Base-by-base conservation (phyloP, 2,329 filamentous ascomycete genomes). In the Fusarium clavum region DNA sequence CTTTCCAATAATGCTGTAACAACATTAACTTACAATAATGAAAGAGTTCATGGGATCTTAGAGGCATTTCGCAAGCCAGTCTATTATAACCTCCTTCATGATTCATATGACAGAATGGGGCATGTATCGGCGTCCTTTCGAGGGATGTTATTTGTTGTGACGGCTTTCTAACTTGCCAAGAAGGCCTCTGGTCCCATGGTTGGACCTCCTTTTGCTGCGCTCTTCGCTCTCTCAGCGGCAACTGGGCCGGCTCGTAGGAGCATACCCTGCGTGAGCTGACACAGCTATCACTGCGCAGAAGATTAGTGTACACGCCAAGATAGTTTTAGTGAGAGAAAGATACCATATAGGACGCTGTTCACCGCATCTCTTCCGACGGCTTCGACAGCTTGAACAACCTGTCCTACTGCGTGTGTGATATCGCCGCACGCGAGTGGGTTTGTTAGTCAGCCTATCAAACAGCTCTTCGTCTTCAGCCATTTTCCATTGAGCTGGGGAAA, bases 321-420 rank as follows among this genome's bases (percentile, higher is more conserved):
- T 6, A 34, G 8, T 9, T 5, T 18, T 18, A 10, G 8, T 18
- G 32, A 18, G 2, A 3, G 0, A 34, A 6, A 10, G 5, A 34
- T 55, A 65, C 62, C 62, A 65, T 43, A 47, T 24, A n/a, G 61
- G 62, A 14, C 52, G 54, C 24, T 65, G 61, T 22, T 65, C 62
- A 10, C 59, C 62, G 11, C 62, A 65, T 22, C 62, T 46, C 20
- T 65, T 65, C 1, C 62, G 46, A 13, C 62, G 62, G 29, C 7
- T 44, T 38, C 62, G 62, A n/a, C 62, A 65, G 8, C 46, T 53
- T n/a, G 61, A 47, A 20, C 61, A 65, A 5, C 62, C 62, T 27
- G 61, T 65, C 11, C 45, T 49, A 24, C 62, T 65, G 8, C 62
- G 62, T 1, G 62, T 65, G 4, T 65, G 53, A 5, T 58, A 51